phyloP scores from a whole-genome alignment of 331 rosid species.

The Phaseolus coccineus region DNA sequence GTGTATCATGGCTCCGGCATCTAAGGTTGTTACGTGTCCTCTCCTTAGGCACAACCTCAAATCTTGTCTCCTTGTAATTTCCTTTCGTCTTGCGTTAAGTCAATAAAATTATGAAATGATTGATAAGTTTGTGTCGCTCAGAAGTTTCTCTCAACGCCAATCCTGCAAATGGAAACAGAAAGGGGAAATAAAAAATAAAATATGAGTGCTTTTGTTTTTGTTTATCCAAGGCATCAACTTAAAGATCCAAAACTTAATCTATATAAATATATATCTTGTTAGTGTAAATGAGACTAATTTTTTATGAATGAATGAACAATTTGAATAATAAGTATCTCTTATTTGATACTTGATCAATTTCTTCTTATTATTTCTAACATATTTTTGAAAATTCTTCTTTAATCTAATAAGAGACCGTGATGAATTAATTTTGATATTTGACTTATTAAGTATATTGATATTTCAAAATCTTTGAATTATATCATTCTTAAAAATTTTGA shows the following conservation, averaged over 20 bases:
- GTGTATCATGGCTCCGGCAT: neutral
- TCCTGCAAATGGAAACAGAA: neutral
- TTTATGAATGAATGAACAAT: neutral
- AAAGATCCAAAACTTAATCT: neutral
- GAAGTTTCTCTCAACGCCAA: neutral
- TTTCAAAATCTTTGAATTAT: too few relatives aligned
- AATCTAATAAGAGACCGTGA: too few relatives aligned
- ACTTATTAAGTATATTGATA: too few relatives aligned
- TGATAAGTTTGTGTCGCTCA: neutral
- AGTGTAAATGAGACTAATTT: neutral
- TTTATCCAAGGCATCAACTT: neutral
- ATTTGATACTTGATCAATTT: too few relatives aligned
- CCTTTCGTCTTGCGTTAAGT: neutral
- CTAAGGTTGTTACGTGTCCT: constrained; percentile 10
- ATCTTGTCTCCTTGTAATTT: neutral
- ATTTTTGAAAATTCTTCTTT: too few relatives aligned
- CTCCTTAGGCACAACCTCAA: neutral
- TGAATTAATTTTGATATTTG: too few relatives aligned
- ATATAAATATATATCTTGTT: neutral
- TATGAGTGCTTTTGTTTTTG: neutral
- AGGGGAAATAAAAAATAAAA: neutral
- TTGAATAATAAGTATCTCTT: too few relatives aligned
- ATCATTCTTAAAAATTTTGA: too few relatives aligned
- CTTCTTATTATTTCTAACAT: too few relatives aligned
- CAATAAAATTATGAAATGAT: neutral